phyloP scores from a whole-genome alignment of 352 stramenopile species.

The Globisporangium cylindrosporum region DNA sequence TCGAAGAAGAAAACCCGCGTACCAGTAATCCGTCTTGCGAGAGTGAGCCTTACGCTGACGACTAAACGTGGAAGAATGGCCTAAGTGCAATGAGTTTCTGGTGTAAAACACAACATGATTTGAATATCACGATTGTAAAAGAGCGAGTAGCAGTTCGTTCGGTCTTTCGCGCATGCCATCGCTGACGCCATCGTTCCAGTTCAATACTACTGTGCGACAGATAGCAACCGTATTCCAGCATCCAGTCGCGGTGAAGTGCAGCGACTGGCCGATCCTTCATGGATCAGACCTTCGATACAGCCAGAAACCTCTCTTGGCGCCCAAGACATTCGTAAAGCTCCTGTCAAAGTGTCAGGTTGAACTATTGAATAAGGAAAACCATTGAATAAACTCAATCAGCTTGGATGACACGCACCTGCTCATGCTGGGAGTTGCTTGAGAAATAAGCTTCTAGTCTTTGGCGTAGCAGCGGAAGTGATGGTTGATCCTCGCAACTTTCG shows the following conservation, averaged over 20 bases:
- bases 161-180: neutral
- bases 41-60: neutral
- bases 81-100: neutral
- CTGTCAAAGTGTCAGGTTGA: conserved; percentile 20
- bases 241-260: neutral
- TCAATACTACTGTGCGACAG: conserved; percentile 5
- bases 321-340: conserved; percentile 50
- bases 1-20: neutral
- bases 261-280: neutral
- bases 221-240: neutral
- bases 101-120: neutral
- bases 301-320: conserved; percentile 53
- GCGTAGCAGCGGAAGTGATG: conserved; percentile 42
- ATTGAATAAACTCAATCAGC: conserved; percentile 8
- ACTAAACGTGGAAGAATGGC: conserved; percentile 1
- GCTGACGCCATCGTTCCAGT: conserved; percentile 3
- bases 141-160: neutral
- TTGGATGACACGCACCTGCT: conserved; percentile 32
- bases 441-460: conserved; percentile 61
- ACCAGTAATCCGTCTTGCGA: neutral
- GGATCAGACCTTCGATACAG: conserved; percentile 35
- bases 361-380: neutral
- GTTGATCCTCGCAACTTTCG: conserved; percentile 58
- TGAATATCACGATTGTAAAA: conserved; percentile 1
- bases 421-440: conserved; percentile 30